Base-by-base conservation (phyloP, 2,329 filamentous ascomycete genomes). In the Diaporthe capsici region DNA sequence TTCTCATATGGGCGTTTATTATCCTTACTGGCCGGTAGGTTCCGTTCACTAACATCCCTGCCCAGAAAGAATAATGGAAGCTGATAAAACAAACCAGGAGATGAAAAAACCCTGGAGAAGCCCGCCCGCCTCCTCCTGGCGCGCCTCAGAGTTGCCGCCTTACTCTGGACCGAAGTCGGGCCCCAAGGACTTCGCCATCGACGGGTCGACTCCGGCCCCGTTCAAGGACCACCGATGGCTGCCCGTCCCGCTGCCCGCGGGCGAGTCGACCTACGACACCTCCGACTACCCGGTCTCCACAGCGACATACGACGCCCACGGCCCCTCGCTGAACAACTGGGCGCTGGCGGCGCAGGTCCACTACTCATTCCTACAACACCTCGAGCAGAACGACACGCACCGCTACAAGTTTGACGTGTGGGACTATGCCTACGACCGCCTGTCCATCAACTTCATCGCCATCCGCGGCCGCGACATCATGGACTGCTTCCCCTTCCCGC, bases 361-460 rank as follows among this genome's bases (percentile, higher is more conserved):
- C 78, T 87, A 85, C 77, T 87, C 86, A 28, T 83, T 88, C 57
- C 81, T 91, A 22, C 84, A 88, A 47, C 88, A 90, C 72, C 83
- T 91, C 5, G 88, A 90, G 79, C 81, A 82, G 55, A 83, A 85
- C 39, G 81, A 85, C 60, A 78, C 90, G 34, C 81, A 82, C 13
- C 83, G 81, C 53, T 90, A 90, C 79, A 87, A 87, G 76, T 90
- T 89, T 75, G 81, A 83, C 76, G 82, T 82, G 44, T 88, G 87
- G 83, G 85, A 88, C 73, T 88, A 89, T 61, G 85, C 87, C 22
- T 88, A 86, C 39, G 83, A 84, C 71, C 84, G 88, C 34, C 85
- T 90, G 79, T 90, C 88, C 65, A 86, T 89, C 42, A 89, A 90
- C 78, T 89, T 92, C 77, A 83, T 88, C 57, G 88, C 87, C 58